Evolutionary conservation across 495 filamentous ascomycete genomes (phyloP), one percentile per base, ranked within the genome.

Genomic region (Talaromyces nanjingensis): DNA sequence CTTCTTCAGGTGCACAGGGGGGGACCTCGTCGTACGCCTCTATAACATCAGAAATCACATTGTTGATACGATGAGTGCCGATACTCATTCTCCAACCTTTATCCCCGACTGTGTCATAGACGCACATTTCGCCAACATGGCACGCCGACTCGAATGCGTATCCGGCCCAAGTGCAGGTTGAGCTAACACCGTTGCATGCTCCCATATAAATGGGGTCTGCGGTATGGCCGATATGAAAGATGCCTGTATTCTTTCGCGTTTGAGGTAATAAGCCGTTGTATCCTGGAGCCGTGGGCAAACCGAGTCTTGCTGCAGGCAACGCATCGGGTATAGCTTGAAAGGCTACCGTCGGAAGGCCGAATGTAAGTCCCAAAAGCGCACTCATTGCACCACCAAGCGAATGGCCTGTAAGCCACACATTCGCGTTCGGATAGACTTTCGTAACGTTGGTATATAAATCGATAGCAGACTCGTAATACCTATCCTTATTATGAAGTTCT

Each of bases 181-280:
- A 90, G 24, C 89, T 91, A 14, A 90, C 90, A 37, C 89, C 89
- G 71, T 96, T 96, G 74, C 94, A 98, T 8, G 88, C 89, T 25
- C 94, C 94, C 82, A 97, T 92, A 71, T 87, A 98, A 7, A 98
- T 84, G 0, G 94, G 94, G 74, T 98, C 94, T 7, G 96, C 94
- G 4, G 91, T 98, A 71, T 98, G 91, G 6, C 94, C 94, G 70
- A 97, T 91, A 74, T 98, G 94, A 68, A 86, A 96, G 16, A 88
- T 80, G 2, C 91, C 93, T 2, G 90, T 96, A 67, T 83, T 83
- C 57, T 81, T 76, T 11, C 91, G 81, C 2, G 79, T 79, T 65
- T 93, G 89, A 9, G 90, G 90, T 29, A 85, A 75, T 34, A 83
- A 79, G 34, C 90, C 80, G 66, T 89, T 82, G 60, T 87, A 75